Percentiles rank a stretch among this genome's conserved stretches.
phyloP scores from a whole-genome alignment of 2,329 filamentous ascomycete genomes.

The Orbilia quercus region DNA sequence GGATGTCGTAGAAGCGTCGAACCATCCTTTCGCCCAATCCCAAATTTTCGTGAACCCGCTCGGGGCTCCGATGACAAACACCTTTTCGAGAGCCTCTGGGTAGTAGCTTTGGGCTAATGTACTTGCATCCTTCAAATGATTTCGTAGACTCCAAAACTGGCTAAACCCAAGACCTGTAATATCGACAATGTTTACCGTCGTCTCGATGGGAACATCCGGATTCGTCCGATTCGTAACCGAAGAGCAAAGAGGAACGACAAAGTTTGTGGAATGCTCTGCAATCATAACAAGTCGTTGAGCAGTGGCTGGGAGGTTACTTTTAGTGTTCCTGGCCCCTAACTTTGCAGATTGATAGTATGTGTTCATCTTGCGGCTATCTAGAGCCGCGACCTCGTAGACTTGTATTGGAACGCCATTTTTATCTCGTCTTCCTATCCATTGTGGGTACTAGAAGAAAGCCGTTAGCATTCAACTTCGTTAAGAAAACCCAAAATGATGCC shows the following conservation, averaged over 20 bases:
- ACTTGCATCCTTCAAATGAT: constrained; percentile 48
- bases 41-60: constrained; percentile 69
- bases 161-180: constrained; percentile 88
- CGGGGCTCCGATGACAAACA: constrained; percentile 50
- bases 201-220: constrained; percentile 81
- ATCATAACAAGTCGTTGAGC: constrained; percentile 88
- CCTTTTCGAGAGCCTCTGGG: constrained; percentile 48
- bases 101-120: constrained; percentile 48
- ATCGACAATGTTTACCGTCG: constrained; percentile 95
- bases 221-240: constrained; percentile 67
- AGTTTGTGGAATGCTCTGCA: constrained; percentile 93
- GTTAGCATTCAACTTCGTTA: not conserved
- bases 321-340: constrained; percentile 70
- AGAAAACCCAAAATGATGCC: constrained; percentile 34
- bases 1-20: constrained; percentile 89
- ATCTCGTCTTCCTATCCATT: constrained; percentile 93
- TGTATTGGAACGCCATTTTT: constrained; percentile 91
- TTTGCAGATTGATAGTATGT: constrained; percentile 77
- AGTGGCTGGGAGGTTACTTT: constrained; percentile 69
- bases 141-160: constrained; percentile 74
- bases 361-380: constrained; percentile 83
- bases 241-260: constrained; percentile 86
- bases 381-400: constrained; percentile 84
- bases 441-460: constrained; percentile 75
- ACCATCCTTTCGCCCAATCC: constrained; percentile 96